phyloP scores from a whole-genome alignment of 768 basidiomycete genomes.

The Suillus subaureus region DNA sequence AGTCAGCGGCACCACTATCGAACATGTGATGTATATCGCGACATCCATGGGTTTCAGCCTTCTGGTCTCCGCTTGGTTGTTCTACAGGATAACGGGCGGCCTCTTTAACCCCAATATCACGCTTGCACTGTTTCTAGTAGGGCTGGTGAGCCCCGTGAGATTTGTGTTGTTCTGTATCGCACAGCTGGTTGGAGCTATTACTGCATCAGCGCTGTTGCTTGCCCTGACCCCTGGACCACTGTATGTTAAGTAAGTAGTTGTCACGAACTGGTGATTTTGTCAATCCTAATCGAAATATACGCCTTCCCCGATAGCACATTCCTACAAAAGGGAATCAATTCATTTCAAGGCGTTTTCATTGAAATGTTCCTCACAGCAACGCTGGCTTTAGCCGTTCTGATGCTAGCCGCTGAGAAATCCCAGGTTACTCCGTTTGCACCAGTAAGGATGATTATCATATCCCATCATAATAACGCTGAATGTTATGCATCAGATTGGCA shows the following conservation, averaged over 20 bases:
- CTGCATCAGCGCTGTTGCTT: conserved; percentile 55
- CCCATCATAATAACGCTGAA: background rate
- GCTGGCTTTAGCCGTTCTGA: conserved; percentile 62
- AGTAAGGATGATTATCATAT: conserved; percentile 30
- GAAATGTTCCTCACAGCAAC: conserved; percentile 70
- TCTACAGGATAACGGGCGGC: conserved; percentile 64
- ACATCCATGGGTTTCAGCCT: conserved; percentile 63
- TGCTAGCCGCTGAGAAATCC: conserved; percentile 75
- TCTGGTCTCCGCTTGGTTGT: conserved; percentile 65
- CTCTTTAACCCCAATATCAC: conserved; percentile 69
- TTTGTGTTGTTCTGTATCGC: conserved; percentile 63
- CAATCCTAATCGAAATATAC: background rate
- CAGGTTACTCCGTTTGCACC: conserved; percentile 66
- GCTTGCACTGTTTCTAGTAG: conserved; percentile 58
- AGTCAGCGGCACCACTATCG: conserved; percentile 36
- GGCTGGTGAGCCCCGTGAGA: conserved; percentile 56
- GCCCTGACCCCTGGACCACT: conserved; percentile 57
- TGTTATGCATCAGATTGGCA: conserved; percentile 47
- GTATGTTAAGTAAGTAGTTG: conserved; percentile 49
- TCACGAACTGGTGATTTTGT: background rate
- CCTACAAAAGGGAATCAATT: conserved; percentile 48
- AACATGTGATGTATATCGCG: conserved; percentile 56
- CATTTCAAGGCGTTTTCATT: conserved; percentile 64
- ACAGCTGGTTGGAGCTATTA: conserved; percentile 61
- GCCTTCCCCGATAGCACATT: conserved; percentile 41